phyloP scores from a whole-genome alignment of 1,284 basidiomycete species.

The Cutaneotrichosporon sp. region DNA sequence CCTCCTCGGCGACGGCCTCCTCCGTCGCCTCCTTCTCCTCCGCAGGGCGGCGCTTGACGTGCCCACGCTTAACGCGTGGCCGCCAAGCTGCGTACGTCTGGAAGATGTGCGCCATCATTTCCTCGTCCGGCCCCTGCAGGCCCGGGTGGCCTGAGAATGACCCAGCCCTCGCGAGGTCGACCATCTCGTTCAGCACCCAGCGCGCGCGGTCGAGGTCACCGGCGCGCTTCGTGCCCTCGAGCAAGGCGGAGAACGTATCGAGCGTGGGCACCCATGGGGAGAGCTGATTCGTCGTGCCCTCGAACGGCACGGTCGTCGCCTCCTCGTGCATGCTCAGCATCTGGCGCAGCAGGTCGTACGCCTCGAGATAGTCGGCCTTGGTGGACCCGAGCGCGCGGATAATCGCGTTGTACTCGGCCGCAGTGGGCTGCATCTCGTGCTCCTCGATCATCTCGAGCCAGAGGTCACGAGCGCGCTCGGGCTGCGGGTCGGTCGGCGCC shows the following conservation, averaged over 20 bases:
- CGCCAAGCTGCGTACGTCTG: conserved; percentile 82
- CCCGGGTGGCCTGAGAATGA: conserved; percentile 3
- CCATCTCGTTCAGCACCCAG: conserved; percentile 89
- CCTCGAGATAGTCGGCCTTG: conserved; percentile 66
- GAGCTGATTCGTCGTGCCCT: conserved; percentile 52
- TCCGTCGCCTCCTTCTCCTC: conserved; percentile 2
- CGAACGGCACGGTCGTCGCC: conserved; percentile 38
- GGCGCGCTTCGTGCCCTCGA: conserved; percentile 84
- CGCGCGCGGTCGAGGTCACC: conserved; percentile 79
- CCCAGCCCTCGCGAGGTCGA: conserved; percentile 53
- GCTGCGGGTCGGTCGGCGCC: conserved; percentile 63
- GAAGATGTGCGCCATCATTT: conserved; percentile 79
- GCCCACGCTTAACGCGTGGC: conserved; percentile 49
- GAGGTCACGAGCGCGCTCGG: conserved; percentile 88
- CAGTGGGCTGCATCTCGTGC: conserved; percentile 63
- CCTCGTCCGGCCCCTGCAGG: conserved; percentile 61
- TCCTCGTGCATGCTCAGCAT: conserved; percentile 72
- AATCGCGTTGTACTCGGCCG: conserved; percentile 74
- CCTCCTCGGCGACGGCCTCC: conserved; percentile 11
- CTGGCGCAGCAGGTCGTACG: conserved; percentile 73
- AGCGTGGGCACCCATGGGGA: conserved; percentile 64
- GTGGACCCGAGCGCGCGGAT: conserved; percentile 68
- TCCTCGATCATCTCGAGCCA: conserved; percentile 86
- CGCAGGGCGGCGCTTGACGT: conserved; percentile 8
- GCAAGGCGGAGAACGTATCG: conserved; percentile 74